Base-by-base conservation (phyloP, 148 eudicot genomes). In the Fallopia convolvulus region DNA sequence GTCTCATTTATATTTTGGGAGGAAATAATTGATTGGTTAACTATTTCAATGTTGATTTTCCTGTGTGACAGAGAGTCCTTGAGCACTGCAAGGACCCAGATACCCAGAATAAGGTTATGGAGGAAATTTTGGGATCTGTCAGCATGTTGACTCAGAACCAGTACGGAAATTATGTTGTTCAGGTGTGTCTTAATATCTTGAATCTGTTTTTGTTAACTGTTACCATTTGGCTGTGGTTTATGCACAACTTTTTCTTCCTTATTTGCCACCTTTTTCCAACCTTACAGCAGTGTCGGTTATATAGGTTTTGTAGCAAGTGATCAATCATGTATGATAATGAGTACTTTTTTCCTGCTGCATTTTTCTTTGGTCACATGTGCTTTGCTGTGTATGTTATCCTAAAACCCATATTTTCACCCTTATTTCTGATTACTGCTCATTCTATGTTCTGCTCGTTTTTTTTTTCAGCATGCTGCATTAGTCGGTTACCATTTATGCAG, bases 141-240 rank as follows among this genome's bases (percentile, higher is more conserved):
- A 77, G 85, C 76, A 63, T 77, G 74, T 68, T 86, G 50, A 83
- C 87, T 20, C 89, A 86, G 50, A 87, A 86, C 61, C 89, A 86
- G 63, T 86, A 86, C 77, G 89, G 89, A 9, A 86, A 86, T 74
- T 86, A 86, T 80, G 89, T 86, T 55, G 80, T 79, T 39, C 89
- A 86, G 89, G 89, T 86, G 15, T 58, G 75, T 73, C 32, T 42
- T 72, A 18, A 47, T 26, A 44, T 17, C 32, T 40, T 40, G 26
- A 63, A 71, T 71, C 23, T 40, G 49, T 0, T 71, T 26, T 32
- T 30, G 49, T 18, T 6, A 3, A n/a, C 21, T 71, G 49, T 71
- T 71, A 44, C 13, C 21, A 17, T 18, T 65, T 68, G 18, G 8
- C 72, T 68, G 4, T 14, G 39, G 2, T 68, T 68, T 18, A 7